Percentiles rank a stretch among this genome's conserved stretches.
Evolutionary conservation across 306 rosid species (phyloP).

Genomic region (Corylus heterophylla): DNA sequence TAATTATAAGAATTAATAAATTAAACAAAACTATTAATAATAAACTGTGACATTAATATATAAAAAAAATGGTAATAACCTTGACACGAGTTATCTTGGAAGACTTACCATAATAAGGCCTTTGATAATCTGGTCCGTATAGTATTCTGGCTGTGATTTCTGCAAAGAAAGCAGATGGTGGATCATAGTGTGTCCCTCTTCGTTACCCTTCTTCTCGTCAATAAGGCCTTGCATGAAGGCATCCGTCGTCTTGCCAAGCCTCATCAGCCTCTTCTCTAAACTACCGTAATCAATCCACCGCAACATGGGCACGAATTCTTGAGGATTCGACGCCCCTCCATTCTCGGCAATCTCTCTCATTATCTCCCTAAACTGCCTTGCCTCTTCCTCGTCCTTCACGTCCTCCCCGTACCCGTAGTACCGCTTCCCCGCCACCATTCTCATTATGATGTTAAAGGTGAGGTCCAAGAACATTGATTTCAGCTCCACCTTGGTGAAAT

Average conservation of each 20-base stretch:
- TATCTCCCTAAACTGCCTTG: slow-evolving; percentile 35
- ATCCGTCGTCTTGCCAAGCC: slow-evolving; percentile 22
- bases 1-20: too few relatives aligned
- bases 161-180: slow-evolving; percentile 13
- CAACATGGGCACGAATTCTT: slow-evolving; percentile 37
- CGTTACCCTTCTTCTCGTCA: slow-evolving; percentile 4
- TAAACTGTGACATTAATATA: too few relatives aligned
- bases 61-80: too few relatives aligned
- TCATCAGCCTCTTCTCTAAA: slow-evolving; percentile 11
- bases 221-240: slow-evolving; percentile 17
- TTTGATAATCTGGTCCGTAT: slow-evolving; percentile 17
- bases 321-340: slow-evolving; percentile 26
- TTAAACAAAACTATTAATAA: too few relatives aligned
- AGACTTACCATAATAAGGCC: too few relatives aligned
- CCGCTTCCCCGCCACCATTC: slow-evolving; percentile 69
- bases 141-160: slow-evolving; percentile 18
- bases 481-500: slow-evolving; percentile 9
- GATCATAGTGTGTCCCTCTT: not conserved
- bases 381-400: slow-evolving; percentile 40
- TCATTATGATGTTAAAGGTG: slow-evolving; percentile 34
- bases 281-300: slow-evolving; percentile 35
- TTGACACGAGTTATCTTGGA: too few relatives aligned
- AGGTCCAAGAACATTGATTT: slow-evolving; percentile 37
- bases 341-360: slow-evolving; percentile 23
- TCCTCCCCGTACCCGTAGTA: slow-evolving; percentile 42